Evolutionary conservation across 345 rosid genomes (phyloP).

Genomic region (Lumnitzera littorea): DNA sequence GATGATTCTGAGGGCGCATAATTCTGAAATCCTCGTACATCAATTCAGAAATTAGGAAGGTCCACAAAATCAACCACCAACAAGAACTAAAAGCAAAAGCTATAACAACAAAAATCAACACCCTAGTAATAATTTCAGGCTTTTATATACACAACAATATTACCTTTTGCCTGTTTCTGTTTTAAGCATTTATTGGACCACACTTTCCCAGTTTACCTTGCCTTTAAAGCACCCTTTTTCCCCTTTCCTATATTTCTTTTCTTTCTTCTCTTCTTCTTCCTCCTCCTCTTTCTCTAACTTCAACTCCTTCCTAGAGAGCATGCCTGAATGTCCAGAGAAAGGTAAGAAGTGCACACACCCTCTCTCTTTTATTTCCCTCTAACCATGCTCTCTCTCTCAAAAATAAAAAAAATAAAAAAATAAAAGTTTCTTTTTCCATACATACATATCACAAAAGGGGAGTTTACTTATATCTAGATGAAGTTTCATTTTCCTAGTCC

Average conservation of each 20-base stretch:
- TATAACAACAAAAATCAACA: too few relatives aligned
- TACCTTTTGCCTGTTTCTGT: slow-evolving; percentile 18
- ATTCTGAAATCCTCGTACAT: slow-evolving; percentile 13
- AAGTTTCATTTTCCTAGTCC: too few relatives aligned
- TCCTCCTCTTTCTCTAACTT: slow-evolving; percentile 20
- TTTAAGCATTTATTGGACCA: slow-evolving; percentile 6
- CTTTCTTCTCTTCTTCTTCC: slow-evolving; percentile 11
- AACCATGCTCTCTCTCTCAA: not conserved
- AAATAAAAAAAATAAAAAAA: not conserved
- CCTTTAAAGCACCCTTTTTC: slow-evolving; percentile 61
- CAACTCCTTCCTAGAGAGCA: slow-evolving; percentile 39
- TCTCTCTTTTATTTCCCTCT: slow-evolving; percentile 2
- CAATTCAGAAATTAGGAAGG: not conserved
- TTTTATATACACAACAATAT: slow-evolving; percentile 1
- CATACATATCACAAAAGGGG: too few relatives aligned
- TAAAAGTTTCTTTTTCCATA: too few relatives aligned
- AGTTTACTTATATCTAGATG: too few relatives aligned
- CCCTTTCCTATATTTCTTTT: slow-evolving; percentile 23
- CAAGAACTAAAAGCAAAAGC: slow-evolving; percentile 3
- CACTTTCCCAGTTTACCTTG: slow-evolving; percentile 32
- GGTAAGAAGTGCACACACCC: slow-evolving; percentile 38
- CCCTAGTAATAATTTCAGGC: too few relatives aligned
- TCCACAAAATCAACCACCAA: slow-evolving; percentile 7
- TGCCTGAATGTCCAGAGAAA: slow-evolving; percentile 98
- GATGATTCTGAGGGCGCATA: slow-evolving; percentile 4